Evolutionary conservation across 768 basidiomycete genomes (phyloP), one percentile per base, ranked within the genome.

Genomic region (Podaxis pistillaris): DNA sequence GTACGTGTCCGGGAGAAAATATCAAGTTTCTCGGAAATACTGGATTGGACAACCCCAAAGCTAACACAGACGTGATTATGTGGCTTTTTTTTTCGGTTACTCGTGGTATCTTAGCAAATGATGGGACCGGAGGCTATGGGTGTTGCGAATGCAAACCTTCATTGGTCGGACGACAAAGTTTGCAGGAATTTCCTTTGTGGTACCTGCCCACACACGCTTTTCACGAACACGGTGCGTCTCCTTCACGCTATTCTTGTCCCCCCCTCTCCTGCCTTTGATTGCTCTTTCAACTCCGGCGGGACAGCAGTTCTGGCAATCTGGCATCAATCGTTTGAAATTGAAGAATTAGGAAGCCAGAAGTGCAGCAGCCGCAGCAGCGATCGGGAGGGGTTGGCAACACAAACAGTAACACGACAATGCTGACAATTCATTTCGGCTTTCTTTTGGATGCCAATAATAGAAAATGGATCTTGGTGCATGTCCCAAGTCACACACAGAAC

Each of bases 121-220:
- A 98, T 98, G 96, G 96, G 94, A n/a, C 92, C 96, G 51, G 96
- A 99, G 78, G 95, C 97, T 19, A 96, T 99, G 94, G 97, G 97
- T 69, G 89, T 95, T 49, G 88, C 92, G 50, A 94, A 93, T 68
- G 89, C 90, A 67, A 96, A 98, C 77, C 81, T 97, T 63, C 87
- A 89, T 66, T 96, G 95, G 92, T 89, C 87, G 36, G 93, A 96
- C 76, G 95, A 96, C 69, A 98, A 98, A 83, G 96, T 98, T 7
- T 98, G 97, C 85, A 86, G 91, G 73, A 98, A 98, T 78, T 98
- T 94, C 80, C 79, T 98, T 33, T 98, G 96, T 70, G 97, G 97
- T 58, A 96, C 93, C n/a, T 99, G 97, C 73, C 97, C 97, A 1
- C 97, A 99, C 75, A 86, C 94, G 0, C 82, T 99, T 56, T 98